Evolutionary conservation across 108 stramenopile genomes (phyloP).

Genomic region (Craspedostauros australis): DNA sequence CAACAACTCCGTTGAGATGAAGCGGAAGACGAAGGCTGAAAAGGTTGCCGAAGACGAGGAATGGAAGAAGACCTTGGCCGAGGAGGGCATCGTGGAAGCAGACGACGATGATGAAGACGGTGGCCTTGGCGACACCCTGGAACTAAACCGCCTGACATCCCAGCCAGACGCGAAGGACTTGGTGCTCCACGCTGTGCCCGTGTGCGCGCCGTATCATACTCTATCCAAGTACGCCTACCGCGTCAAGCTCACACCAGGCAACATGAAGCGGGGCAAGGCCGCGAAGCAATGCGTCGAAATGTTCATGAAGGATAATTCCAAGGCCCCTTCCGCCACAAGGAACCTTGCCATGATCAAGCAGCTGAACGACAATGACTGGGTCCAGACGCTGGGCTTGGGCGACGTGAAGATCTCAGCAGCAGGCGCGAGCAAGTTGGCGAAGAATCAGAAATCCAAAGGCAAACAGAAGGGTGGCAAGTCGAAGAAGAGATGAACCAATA

Average conservation of each 20-base stretch:
- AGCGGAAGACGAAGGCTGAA: constrained; percentile 68
- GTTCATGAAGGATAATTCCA: constrained; percentile 47
- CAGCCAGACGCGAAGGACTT: constrained; percentile 77
- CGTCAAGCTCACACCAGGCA: constrained; percentile 84
- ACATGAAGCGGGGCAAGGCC: constrained; percentile 81
- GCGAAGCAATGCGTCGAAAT: constrained; percentile 78
- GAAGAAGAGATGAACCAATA: constrained; percentile 28
- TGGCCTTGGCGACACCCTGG: constrained; percentile 67
- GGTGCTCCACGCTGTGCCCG: constrained; percentile 84
- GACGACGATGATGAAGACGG: constrained; percentile 43
- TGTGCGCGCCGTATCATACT: constrained; percentile 89
- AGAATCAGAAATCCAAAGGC: constrained; percentile 46
- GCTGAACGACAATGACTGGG: constrained; percentile 80
- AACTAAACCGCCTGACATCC: constrained; percentile 76
- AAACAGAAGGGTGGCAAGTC: constrained; percentile 30
- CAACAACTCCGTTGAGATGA: constrained; percentile 6
- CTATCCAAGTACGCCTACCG: constrained; percentile 81
- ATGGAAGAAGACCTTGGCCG: constrained; percentile 75
- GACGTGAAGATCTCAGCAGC: constrained; percentile 82
- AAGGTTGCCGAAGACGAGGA: constrained; percentile 63
- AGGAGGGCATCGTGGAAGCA: constrained; percentile 62
- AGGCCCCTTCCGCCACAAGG: constrained; percentile 17
- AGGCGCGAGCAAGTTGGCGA: constrained; percentile 65
- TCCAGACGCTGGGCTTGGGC: constrained; percentile 64
- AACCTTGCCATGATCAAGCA: constrained; percentile 68